Base-by-base conservation (phyloP, 2,329 filamentous ascomycete species). In the Blastomyces parvus region DNA sequence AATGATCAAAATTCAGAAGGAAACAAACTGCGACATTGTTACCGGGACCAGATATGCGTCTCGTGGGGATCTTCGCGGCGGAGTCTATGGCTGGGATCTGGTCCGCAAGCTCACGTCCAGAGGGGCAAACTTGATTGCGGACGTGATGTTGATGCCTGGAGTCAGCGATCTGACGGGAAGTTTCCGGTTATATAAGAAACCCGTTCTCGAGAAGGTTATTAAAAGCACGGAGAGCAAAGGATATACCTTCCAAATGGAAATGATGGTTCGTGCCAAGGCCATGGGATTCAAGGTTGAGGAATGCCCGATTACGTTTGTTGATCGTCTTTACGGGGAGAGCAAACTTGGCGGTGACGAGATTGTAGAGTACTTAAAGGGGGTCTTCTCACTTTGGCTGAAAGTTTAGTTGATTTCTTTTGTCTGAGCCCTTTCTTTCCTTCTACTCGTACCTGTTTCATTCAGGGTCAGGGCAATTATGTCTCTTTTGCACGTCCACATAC, bases 241-340 rank as follows among this genome's bases (percentile, higher is more conserved):
- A 2, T 99, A 97, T 77, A 93, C 89, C 50, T 99, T 99, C 83
- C 94, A 99, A 85, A 99, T 99, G 94, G 93, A 97, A 83, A 89
- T 99, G 86, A 97, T 97, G 88, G 93, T 97, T 9, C 84, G 92
- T 66, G 94, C 94, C 42, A 97, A 97, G 85, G 90, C 89, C 19
- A 92, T 97, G 90, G 93, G 94, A 0, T 96, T 86, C 80, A 89
- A 87, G 46, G 93, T 99, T 40, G 90, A 90, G 19, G 94, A 99
- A 82, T 93, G 96, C 65, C 94, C 94, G 14, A 99, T 99, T 69
- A 90, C 86, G 30, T 99, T 99, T 76, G 94, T 97, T 50, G 95
- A 99, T 76, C 86, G 94, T 63, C 78, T 99, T 57, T 99, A 96
- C 74, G 94, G 94, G 40, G 93, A 96, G 80, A 91, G 88, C 74